phyloP scores from a whole-genome alignment of 192 early-diverging fungal genomes.

The Pilobolus umbonatus region DNA sequence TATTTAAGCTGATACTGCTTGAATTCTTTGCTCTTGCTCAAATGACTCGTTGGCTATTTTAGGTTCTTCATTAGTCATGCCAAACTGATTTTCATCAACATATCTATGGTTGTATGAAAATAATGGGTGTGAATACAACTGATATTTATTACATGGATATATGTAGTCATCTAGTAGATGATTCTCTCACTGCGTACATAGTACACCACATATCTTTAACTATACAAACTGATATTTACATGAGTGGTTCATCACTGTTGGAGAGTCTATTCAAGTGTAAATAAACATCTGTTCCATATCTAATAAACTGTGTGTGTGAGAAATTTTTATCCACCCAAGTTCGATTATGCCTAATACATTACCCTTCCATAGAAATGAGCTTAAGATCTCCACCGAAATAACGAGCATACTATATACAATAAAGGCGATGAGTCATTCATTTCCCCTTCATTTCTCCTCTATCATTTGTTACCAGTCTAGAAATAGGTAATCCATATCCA shows the following conservation, averaged over 20 bases:
- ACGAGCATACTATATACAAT: slow-evolving; percentile 65
- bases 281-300: slow-evolving; percentile 91
- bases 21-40: not conserved
- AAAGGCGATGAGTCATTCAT: not conserved
- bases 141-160: too few species aligned
- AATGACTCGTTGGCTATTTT: not conserved
- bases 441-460: not conserved
- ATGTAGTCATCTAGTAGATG: too few species aligned
- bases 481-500: slow-evolving; percentile 94
- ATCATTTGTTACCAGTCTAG: slow-evolving; percentile 46
- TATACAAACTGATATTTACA: slow-evolving; percentile 30
- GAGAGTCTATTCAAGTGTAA: slow-evolving; percentile 85
- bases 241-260: slow-evolving; percentile 84
- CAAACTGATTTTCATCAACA: not conserved
- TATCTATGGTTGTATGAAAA: not conserved
- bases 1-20: not conserved
- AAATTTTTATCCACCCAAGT: slow-evolving; percentile 8
- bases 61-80: not conserved
- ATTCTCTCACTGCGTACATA: too few species aligned
- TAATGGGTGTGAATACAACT: not conserved
- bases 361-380: slow-evolving; percentile 93
- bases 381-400: slow-evolving; percentile 97
- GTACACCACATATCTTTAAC: too few species aligned
- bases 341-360: too few species aligned
- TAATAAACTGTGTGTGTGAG: slow-evolving; percentile 14